Evolutionary conservation across 176 grass and related monocot genomes (phyloP), one percentile per base, ranked within the genome.

Genomic region (Echinochloa phyllopogon): DNA sequence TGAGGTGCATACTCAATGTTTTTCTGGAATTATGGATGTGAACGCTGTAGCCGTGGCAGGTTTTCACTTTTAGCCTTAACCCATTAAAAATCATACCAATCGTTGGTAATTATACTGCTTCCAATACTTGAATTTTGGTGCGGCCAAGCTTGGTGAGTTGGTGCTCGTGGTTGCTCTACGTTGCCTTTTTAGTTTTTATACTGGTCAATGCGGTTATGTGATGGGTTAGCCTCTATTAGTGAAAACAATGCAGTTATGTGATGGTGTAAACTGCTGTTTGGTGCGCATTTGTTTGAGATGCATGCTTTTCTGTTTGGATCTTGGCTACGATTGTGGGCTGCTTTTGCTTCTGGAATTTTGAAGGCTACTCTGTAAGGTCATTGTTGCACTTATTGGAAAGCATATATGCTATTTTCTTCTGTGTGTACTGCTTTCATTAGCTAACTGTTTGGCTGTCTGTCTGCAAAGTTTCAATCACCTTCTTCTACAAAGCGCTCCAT

Each of bases 101-200:
- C 44, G 20, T 72, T 45, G 10, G 42, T 15, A 24, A 23, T 8
- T 84, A 17, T 66, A 77, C 17, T 71, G 53, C 11, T 37, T 84
- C 36, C 37, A 79, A 47, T 23, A 66, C 41, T 80, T 73, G 41
- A 62, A 5, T 36, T n/a, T 52, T 55, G 59, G 51, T 52, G 58
- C 2, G 6, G 8, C n/a, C 2, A 62, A 56, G 1, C 5, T 53
- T 55, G 41, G 6, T 6, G 18, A n/a, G n/a, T n/a, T n/a, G n/a
- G n/a, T n/a, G n/a, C 20, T 38, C 47, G 6, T 44, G 33, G 33
- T 66, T 10, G 16, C 40, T 57, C 5, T n/a, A 21, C 29, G 38
- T 37, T 39, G 10, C 18, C 20, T 66, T 42, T 7, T 77, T 85
- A 13, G 13, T 66, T 42, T 7, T 77, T 85, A 13, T 76, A 57